These are phyloP conservation scores for Jatropha curcas DNA, from an alignment of 345 rosid genomes.

Conservation along the genomic window DNA sequence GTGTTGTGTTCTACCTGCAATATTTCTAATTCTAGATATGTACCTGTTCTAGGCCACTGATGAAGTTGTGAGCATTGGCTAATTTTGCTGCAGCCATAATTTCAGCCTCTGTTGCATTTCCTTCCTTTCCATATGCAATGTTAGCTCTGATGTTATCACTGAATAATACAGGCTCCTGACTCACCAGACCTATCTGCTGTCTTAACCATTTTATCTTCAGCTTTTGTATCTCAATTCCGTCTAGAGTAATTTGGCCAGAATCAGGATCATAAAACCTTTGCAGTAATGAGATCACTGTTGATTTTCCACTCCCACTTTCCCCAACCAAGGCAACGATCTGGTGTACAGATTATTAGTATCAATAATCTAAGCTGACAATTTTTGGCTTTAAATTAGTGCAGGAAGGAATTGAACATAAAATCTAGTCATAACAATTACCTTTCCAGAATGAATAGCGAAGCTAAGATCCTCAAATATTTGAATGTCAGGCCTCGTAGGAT, in stretches of 20 bases:
- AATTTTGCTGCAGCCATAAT: slow-evolving; percentile 28
- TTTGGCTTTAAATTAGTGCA: not conserved
- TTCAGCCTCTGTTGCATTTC: slow-evolving; percentile 29
- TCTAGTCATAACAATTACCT: slow-evolving; percentile 4
- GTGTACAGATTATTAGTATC: not conserved
- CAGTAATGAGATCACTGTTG: slow-evolving; percentile 17
- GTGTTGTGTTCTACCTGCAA: not conserved
- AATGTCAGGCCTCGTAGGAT: slow-evolving; percentile 23
- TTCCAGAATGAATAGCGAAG: slow-evolving; percentile 14
- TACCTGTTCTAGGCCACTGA: slow-evolving; percentile 23
- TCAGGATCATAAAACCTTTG: slow-evolving; percentile 17
- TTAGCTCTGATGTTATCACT: slow-evolving; percentile 28
- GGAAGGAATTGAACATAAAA: not conserved
- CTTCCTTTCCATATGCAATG: slow-evolving; percentile 30
- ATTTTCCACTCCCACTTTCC: slow-evolving; percentile 20
- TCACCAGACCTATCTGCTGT: slow-evolving; percentile 21
- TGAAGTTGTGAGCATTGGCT: slow-evolving; percentile 41
- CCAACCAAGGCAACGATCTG: slow-evolving; percentile 19
- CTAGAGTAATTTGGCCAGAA: slow-evolving; percentile 10
- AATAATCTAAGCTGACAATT: not conserved
- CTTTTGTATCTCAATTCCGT: slow-evolving; percentile 10
- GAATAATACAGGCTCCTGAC: slow-evolving; percentile 40
- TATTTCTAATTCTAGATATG: not conserved
- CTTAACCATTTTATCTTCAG: slow-evolving; percentile 10
- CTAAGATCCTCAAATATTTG: slow-evolving; percentile 14